These are phyloP conservation scores for Durusdinium trenchii DNA, from an alignment of 73 alveolate genomes.

Conservation along the genomic window DNA sequence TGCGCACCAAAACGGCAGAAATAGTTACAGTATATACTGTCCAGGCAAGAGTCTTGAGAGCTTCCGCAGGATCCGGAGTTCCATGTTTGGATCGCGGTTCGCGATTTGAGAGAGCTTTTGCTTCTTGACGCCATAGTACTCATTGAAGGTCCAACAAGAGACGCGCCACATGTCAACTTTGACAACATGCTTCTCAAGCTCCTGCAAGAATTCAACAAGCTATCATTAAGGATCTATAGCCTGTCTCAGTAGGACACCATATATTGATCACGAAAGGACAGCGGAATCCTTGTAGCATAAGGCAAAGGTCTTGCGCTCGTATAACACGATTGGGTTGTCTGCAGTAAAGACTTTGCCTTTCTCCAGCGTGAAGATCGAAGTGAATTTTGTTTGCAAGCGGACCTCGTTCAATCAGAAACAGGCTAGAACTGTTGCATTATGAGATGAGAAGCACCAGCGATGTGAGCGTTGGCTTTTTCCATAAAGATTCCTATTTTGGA, in stretches of 20 bases:
- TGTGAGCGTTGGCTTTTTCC: too few relatives aligned
- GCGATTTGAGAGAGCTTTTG: slow-evolving; percentile 65
- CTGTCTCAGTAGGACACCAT: too few relatives aligned
- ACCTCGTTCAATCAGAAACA: neutral
- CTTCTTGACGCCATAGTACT: slow-evolving; percentile 64
- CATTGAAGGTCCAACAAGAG: slow-evolving; percentile 78
- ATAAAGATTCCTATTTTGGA: too few relatives aligned
- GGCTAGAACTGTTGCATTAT: neutral
- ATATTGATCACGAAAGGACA: too few relatives aligned
- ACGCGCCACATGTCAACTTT: slow-evolving; percentile 94
- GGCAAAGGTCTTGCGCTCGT: slow-evolving; percentile 69
- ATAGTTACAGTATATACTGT: too few relatives aligned
- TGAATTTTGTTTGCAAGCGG: slow-evolving; percentile 56
- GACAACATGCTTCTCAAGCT: slow-evolving; percentile 79
- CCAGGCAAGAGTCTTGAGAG: slow-evolving; percentile 43
- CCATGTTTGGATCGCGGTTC: slow-evolving; percentile 83
- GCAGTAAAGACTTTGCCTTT: slow-evolving; percentile 83
- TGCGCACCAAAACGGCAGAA: too few relatives aligned
- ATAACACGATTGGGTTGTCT: slow-evolving; percentile 58
- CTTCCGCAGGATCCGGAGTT: slow-evolving; percentile 74
- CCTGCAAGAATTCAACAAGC: neutral
- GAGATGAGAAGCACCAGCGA: too few relatives aligned
- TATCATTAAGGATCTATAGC: neutral
- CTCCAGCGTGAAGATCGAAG: slow-evolving; percentile 61
- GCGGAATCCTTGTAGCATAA: slow-evolving; percentile 23